phyloP scores from a whole-genome alignment of 1,284 basidiomycete species.

The Erythrobasidium hasegawianum region DNA sequence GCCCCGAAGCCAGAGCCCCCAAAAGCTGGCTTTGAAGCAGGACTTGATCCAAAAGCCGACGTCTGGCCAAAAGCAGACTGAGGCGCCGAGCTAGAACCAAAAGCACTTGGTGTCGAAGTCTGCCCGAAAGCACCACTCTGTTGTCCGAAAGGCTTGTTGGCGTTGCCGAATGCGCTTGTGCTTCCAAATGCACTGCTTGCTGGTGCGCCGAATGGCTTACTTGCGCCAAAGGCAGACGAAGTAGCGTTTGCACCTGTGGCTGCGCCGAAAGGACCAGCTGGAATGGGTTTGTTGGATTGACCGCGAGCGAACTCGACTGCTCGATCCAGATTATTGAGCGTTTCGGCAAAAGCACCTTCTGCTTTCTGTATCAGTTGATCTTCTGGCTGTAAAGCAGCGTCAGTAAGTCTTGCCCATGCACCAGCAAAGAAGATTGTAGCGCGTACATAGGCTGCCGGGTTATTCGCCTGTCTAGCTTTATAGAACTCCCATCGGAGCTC shows the following conservation, averaged over 20 bases:
- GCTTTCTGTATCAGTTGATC: conserved; percentile 38
- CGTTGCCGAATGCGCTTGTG: conserved; percentile 20
- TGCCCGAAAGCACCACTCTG: conserved; percentile 7
- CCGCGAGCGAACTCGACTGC: conserved; percentile 38
- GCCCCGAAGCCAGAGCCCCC: not conserved
- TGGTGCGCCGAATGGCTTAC: not conserved
- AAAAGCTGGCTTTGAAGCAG: not conserved
- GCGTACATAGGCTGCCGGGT: conserved; percentile 66
- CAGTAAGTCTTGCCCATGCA: not conserved
- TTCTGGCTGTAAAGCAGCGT: conserved; percentile 37
- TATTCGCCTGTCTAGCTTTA: conserved; percentile 59
- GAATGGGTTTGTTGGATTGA: conserved; percentile 20
- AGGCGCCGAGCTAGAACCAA: not conserved
- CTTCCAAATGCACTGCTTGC: not conserved
- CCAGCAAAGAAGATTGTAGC: too few relatives aligned
- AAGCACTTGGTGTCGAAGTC: not conserved
- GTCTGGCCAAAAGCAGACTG: conserved; percentile 37
- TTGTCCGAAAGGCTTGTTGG: conserved; percentile 7
- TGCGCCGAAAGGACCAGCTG: not conserved
- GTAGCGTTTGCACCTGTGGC: conserved; percentile 1
- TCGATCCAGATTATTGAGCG: conserved; percentile 40
- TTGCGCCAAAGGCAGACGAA: conserved; percentile 13
- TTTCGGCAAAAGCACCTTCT: conserved; percentile 35
- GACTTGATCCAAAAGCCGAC: conserved; percentile 27
- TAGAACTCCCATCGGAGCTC: conserved; percentile 71